Base-by-base conservation (phyloP, 495 filamentous ascomycete species). In the Massariosphaeria phaeospora region DNA sequence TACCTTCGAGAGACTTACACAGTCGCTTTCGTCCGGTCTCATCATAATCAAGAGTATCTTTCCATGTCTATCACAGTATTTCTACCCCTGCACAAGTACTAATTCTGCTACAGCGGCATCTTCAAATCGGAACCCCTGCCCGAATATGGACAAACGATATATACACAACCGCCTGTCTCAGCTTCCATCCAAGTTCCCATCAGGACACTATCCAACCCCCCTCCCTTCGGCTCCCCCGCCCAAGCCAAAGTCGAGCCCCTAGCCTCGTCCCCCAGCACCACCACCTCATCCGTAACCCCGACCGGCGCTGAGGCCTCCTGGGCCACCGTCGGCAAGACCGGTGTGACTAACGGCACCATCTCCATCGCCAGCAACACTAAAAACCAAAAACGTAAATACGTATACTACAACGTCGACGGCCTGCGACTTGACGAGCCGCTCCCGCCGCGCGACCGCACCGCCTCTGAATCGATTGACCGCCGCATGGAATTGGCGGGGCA, bases 351-450 rank as follows among this genome's bases (percentile, higher is more conserved):
- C 51, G 26, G 46, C 17, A 65, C 18, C 27, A 66, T 70, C 34
- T 57, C 64, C 41, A 66, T 71, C 41, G 57, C 63, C 5, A 15
- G 52, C 11, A 64, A 55, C 40, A 69, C 66, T 40, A 15, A 26
- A 5, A 21, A 18, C 23, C 8, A 41, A 10, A 64, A 64, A 23
- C 62, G 60, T 18, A 59, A 51, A 29, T 60, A 44, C 51, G 57
- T 70, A 20, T 43, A 65, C 11, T 59, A 65, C 44, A 72, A 72
- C 41, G 49, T 54, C 9, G 38, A 62, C 26, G 62, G 61, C 30
- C 48, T 70, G 24, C 67, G 70, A 20, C 45, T 71, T 4, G 70
- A 72, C 34, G 30, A 49, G 12, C 26, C 50, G 11, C 63, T 72
- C 5, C 58, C 66, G 6, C 52, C 55, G 8, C 18, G 44, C 11